Evolutionary conservation across 2,329 filamentous ascomycete species (phyloP).

Genomic region (Tolypocladium amazonense): DNA sequence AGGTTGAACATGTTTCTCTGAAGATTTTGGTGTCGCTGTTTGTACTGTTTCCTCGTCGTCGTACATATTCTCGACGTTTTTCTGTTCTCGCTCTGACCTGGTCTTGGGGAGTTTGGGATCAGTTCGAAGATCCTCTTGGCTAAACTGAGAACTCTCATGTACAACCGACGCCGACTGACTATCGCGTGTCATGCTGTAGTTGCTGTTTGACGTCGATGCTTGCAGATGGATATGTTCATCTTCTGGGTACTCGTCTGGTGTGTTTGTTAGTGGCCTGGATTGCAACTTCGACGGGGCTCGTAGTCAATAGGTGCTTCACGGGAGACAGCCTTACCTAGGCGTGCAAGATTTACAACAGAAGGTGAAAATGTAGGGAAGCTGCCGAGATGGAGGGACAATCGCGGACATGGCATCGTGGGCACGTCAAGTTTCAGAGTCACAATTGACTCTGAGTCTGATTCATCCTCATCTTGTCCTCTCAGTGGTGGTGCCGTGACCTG

Average conservation of each 20-base stretch:
- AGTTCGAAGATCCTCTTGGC: not conserved
- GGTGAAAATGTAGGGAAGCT: conserved; percentile 13
- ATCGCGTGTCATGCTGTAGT: not conserved
- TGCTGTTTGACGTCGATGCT: too few species aligned
- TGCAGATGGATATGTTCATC: not conserved
- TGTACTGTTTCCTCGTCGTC: too few species aligned
- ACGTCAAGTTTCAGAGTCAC: conserved; percentile 6
- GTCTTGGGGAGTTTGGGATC: not conserved
- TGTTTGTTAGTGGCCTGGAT: not conserved
- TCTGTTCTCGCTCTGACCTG: not conserved
- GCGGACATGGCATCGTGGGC: conserved; percentile 10
- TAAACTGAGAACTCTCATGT: not conserved
- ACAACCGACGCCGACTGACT: not conserved
- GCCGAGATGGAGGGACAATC: conserved; percentile 21
- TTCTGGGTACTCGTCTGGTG: not conserved
- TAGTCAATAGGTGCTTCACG: not conserved
- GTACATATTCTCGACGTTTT: not conserved
- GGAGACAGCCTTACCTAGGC: not conserved
- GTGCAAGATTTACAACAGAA: conserved; percentile 11
- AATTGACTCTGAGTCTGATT: conserved; percentile 12
- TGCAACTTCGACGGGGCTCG: not conserved
- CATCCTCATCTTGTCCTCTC: not conserved
- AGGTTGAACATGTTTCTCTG: not conserved
- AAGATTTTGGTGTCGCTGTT: too few species aligned
- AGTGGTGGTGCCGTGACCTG: not conserved